Evolutionary conservation across 2,329 filamentous ascomycete species (phyloP).

Genomic region (Dactylellina cionopaga): DNA sequence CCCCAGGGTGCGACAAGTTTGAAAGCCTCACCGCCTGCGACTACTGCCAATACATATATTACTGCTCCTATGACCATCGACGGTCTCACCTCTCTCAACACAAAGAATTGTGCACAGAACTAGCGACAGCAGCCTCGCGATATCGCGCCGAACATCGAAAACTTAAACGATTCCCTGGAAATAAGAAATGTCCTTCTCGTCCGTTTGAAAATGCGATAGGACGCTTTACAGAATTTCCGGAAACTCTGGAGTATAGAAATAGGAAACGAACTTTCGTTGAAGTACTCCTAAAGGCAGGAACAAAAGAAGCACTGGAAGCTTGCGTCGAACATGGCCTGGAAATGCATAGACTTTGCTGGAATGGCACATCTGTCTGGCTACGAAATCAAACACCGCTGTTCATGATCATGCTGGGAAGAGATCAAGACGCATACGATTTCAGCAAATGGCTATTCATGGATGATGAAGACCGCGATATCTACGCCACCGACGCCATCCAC

Average conservation of each 20-base stretch:
- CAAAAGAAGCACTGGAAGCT: conserved; percentile 23
- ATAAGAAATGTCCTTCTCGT: conserved; percentile 15
- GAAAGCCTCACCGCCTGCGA: conserved; percentile 28
- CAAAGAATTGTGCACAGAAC: conserved; percentile 14
- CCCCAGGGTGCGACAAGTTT: conserved; percentile 17
- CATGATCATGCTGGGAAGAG: conserved; percentile 27
- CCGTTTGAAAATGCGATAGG: conserved; percentile 24
- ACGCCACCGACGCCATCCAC: conserved; percentile 23
- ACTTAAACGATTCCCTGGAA: conserved; percentile 19
- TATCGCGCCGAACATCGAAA: conserved; percentile 31
- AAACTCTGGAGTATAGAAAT: conserved; percentile 23
- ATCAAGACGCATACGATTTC: conserved; percentile 37
- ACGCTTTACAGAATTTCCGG: conserved; percentile 29
- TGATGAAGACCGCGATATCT: conserved; percentile 25
- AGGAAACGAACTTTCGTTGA: conserved; percentile 19
- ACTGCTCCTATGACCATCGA: conserved; percentile 26
- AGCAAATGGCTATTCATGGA: conserved; percentile 41
- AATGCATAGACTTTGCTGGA: conserved; percentile 30
- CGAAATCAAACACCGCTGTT: conserved; percentile 30
- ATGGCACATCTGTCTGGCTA: conserved; percentile 29
- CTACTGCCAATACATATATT: conserved; percentile 37
- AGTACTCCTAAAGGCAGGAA: conserved; percentile 11
- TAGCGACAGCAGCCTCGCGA: conserved; percentile 14
- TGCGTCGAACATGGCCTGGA: conserved; percentile 28
- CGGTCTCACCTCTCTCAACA: conserved; percentile 15